These are phyloP conservation scores for Gyromitra esculenta DNA, from an alignment of 2,329 filamentous ascomycete species.

Conservation along the genomic window DNA sequence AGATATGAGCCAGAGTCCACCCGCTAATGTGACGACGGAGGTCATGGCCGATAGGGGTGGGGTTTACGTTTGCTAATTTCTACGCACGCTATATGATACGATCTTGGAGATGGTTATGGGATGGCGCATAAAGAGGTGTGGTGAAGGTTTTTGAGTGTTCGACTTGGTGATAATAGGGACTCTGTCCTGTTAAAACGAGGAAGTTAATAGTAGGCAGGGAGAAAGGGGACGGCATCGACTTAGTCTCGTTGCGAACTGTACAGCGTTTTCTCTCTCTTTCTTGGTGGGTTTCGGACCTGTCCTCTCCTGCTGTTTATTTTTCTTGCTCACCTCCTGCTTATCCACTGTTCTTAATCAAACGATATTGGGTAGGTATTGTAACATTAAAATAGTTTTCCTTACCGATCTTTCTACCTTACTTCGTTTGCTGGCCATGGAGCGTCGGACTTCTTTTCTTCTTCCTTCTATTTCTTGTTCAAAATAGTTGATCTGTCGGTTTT, in stretches of 20 bases:
- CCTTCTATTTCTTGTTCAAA: slow-evolving; percentile 43
- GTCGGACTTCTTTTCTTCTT: slow-evolving; percentile 4
- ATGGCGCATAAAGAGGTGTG: background rate
- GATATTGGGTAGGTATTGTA: slow-evolving; percentile 32
- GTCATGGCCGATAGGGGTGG: slow-evolving; percentile 48
- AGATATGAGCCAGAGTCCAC: slow-evolving; percentile 44
- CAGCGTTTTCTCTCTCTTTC: slow-evolving; percentile 4
- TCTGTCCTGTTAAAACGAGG: slow-evolving; percentile 24
- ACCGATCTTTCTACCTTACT: slow-evolving; percentile 16
- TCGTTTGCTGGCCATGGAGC: slow-evolving; percentile 21
- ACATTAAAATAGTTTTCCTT: slow-evolving; percentile 41
- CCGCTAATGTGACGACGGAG: slow-evolving; percentile 44
- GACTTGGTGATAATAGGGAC: slow-evolving; percentile 45
- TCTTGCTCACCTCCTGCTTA: slow-evolving; percentile 37
- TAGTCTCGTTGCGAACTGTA: slow-evolving; percentile 13
- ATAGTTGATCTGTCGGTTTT: slow-evolving; percentile 38
- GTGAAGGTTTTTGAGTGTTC: slow-evolving; percentile 30
- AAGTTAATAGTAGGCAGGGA: slow-evolving; percentile 29
- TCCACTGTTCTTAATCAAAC: slow-evolving; percentile 28
- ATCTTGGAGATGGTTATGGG: slow-evolving; percentile 14
- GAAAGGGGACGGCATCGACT: slow-evolving; percentile 15
- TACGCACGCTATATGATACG: slow-evolving; percentile 26
- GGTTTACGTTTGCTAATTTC: slow-evolving; percentile 47
- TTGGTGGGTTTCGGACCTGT: slow-evolving; percentile 3
- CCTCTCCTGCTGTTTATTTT: slow-evolving; percentile 24